Base-by-base conservation (phyloP, 1,139 yeast genomes). In the Yamadazyma triangularis region DNA sequence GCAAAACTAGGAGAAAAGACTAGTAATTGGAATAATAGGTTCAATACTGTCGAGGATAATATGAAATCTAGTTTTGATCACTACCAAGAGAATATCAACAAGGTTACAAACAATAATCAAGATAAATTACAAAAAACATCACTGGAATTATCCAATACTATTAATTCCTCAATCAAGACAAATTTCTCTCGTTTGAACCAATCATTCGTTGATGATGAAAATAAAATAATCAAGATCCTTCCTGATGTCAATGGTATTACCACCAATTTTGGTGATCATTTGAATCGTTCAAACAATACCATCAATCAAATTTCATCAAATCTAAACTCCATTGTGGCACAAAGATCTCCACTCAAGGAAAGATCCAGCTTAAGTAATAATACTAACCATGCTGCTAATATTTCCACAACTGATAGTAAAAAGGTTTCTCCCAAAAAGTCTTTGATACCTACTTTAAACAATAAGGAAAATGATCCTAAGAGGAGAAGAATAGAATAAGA, bases 381-480 rank as follows among this genome's bases (percentile, higher is more conserved):
- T 9, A 6, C 9, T 18, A n/a, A n/a, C n/a, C n/a, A n/a, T n/a
- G n/a, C n/a, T n/a, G n/a, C n/a, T n/a, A n/a, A n/a, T n/a, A n/a
- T n/a, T n/a, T n/a, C n/a, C n/a, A n/a, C n/a, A n/a, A n/a, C n/a
- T n/a, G n/a, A n/a, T n/a, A 18, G 6, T 18, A 18, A 18, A 6
- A 18, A 18, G 9, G 8, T 7, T 18, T 29, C 36, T 11, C 34
- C 29, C 13, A 34, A 35, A 3, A 35, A 38, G 21, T 33, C 44
- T 4, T 32, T 29, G 16, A 33, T 44, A 8, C 36, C 42, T 10
- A 30, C 27, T 12, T 12, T 32, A 15, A 29, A 26, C 20, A 41
- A 39, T 24, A 41, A 45, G 24, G 48, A 45, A 23, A 45, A 41
- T 27, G 42, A 38, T 9, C 26, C 33, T 11, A 48, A 48, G 27